phyloP scores from a whole-genome alignment of 441 rosid genomes.

The Breynia disticha region DNA sequence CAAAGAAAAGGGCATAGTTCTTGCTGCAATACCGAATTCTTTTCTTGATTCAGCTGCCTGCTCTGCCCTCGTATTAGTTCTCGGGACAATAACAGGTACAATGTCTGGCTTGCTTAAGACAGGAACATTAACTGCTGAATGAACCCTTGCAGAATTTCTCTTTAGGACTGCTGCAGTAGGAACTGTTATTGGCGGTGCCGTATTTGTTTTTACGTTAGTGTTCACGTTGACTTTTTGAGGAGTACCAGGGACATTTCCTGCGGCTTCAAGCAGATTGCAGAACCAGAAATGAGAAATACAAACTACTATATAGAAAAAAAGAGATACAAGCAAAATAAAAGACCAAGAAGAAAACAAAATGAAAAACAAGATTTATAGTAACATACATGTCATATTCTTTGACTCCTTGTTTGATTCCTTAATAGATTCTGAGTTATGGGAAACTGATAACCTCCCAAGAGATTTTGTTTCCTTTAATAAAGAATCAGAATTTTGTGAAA shows the following conservation, averaged over 20 bases:
- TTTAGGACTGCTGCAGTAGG: constrained; percentile 41
- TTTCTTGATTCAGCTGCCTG: constrained; percentile 58
- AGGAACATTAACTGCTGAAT: constrained; percentile 41
- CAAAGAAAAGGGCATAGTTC: constrained; percentile 97
- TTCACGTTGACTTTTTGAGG: constrained; percentile 59
- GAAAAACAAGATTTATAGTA: constrained; percentile 6
- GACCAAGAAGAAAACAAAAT: constrained; percentile 1
- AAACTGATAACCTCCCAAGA: constrained; percentile 62
- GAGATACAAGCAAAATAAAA: constrained; percentile 5
- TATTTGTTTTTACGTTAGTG: constrained; percentile 31
- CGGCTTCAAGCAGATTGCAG: constrained; percentile 49
- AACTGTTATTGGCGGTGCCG: constrained; percentile 34
- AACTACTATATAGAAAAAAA: constrained; percentile 4
- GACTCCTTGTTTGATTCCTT: constrained; percentile 48
- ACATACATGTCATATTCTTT: constrained; percentile 53
- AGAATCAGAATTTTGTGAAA: constrained; percentile 61
- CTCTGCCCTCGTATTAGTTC: constrained; percentile 51
- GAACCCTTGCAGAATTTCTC: constrained; percentile 44
- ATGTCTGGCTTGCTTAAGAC: constrained; percentile 46
- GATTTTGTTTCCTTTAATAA: constrained; percentile 67
- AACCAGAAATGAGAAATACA: constrained; percentile 19
- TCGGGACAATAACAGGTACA: constrained; percentile 71
- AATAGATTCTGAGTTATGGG: constrained; percentile 47
- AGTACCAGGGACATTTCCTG: constrained; percentile 67
- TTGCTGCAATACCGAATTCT: constrained; percentile 70